Conservation (phyloP, 2,329 filamentous ascomycete genomes). For the Trichophyton benhamiae region DNA sequence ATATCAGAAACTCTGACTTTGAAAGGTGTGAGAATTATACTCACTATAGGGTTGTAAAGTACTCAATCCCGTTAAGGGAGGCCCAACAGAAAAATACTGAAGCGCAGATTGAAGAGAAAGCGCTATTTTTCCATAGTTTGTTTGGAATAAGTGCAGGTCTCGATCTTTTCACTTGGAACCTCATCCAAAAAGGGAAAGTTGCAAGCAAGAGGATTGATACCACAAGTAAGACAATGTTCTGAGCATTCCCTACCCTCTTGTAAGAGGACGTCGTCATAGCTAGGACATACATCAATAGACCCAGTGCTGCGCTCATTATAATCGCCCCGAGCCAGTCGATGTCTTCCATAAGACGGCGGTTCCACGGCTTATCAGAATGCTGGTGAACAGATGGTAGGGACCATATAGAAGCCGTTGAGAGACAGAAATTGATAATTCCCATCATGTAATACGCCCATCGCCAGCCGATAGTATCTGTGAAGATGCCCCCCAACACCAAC, state of each 20-base stretch:
- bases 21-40: conserved; percentile 5
- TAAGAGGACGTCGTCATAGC: conserved; percentile 15
- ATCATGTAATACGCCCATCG: conserved; percentile 36
- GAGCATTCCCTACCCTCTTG: conserved; percentile 10
- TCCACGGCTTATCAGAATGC: conserved; percentile 16
- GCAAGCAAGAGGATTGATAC: conserved; percentile 20
- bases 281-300: conserved; percentile 38
- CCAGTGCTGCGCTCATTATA: conserved; percentile 34
- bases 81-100: conserved; percentile 38
- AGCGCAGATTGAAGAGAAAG: conserved; percentile 46
- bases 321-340: conserved; percentile 41
- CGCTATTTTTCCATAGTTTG: conserved; percentile 44
- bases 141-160: conserved; percentile 50
- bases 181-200: conserved; percentile 44
- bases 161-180: conserved; percentile 33
- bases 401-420: conserved; percentile 28
- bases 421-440: conserved; percentile 29
- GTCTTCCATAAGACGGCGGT: conserved; percentile 24
- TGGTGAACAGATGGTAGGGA: conserved; percentile 24
- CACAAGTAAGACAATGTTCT: conserved; percentile 20
- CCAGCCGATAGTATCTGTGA: conserved; percentile 43
- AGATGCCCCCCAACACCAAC: conserved; percentile 38
- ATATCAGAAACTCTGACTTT: not conserved
- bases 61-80: conserved; percentile 37
- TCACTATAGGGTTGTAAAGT: conserved; percentile 37